Conservation (phyloP, 163 green algal species). For the Trebouxiophyceae sp. region DNA sequence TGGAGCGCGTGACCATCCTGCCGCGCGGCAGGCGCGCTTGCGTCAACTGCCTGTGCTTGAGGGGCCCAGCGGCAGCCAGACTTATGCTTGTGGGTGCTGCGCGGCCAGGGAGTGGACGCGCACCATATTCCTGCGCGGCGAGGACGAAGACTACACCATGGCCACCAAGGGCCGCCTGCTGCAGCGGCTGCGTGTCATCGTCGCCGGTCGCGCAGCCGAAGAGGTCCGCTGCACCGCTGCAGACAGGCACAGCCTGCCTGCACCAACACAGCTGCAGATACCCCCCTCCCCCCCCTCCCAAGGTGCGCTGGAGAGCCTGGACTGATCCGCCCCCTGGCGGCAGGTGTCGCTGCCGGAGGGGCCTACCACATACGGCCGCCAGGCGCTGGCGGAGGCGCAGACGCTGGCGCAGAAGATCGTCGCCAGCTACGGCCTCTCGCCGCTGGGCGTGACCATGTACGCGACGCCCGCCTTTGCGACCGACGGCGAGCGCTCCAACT, state of each 20-base stretch:
- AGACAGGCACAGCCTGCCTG: neutral
- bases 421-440: conserved; percentile 61
- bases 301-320: too few species aligned
- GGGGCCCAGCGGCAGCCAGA: conserved; percentile 9
- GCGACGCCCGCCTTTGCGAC: conserved; percentile 14
- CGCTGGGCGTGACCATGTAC: conserved; percentile 62
- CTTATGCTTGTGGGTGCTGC: neutral
- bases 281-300: too few species aligned
- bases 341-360: conserved; percentile 16
- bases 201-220: conserved; percentile 63
- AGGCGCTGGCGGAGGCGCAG: conserved; percentile 37
- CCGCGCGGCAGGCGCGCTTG: conserved; percentile 22
- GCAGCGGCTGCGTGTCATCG: conserved; percentile 67
- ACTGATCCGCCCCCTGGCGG: too few species aligned
- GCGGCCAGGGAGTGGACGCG: conserved; percentile 33
- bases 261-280: neutral
- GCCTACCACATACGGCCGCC: conserved; percentile 45
- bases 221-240: conserved; percentile 4
- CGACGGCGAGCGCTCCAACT: neutral
- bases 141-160: conserved; percentile 82
- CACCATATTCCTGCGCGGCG: conserved; percentile 44
- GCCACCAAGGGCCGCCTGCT: conserved; percentile 67
- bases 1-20: conserved; percentile 69
- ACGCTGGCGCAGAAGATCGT: conserved; percentile 60
- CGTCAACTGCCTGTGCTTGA: conserved; percentile 19